Percentiles rank a stretch among this genome's conserved stretches.
Evolutionary conservation across 2,329 filamentous ascomycete genomes (phyloP).

Genomic region (Westerdykella ornata): DNA sequence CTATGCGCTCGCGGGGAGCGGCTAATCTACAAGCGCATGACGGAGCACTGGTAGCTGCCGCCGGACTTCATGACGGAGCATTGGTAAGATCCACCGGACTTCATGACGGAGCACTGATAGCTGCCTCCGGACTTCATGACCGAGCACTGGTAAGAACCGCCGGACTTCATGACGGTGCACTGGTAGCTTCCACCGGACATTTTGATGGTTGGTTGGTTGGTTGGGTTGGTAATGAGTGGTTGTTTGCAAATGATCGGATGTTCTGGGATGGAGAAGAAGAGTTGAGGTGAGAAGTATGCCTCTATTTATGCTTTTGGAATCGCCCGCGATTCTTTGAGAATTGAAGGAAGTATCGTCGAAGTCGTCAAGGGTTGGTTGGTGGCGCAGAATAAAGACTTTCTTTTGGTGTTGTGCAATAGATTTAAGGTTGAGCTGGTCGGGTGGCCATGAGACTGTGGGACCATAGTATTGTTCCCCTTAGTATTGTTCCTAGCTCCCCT

Average conservation of each 20-base stretch:
- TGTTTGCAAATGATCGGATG: not conserved
- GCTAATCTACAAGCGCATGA: too few species aligned
- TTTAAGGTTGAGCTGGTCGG: not conserved
- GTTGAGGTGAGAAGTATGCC: not conserved
- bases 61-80: too few species aligned
- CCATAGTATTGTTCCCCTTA: conserved; percentile 15
- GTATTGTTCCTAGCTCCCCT: conserved; percentile 10
- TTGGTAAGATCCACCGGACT: too few species aligned
- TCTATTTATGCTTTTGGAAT: conserved; percentile 11
- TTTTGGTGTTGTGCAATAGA: not conserved
- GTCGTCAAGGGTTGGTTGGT: conserved; percentile 1
- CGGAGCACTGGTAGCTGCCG: too few species aligned
- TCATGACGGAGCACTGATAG: too few species aligned
- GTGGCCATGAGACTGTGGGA: conserved; percentile 1
- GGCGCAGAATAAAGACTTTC: not conserved
- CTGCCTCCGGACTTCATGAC: too few species aligned
- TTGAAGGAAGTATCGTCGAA: not conserved
- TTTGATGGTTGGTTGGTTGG: conserved; percentile 12
- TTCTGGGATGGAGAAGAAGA: conserved; percentile 7
- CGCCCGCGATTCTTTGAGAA: not conserved
- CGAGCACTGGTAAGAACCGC: too few species aligned
- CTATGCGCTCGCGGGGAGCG: too few species aligned
- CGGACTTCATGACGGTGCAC: conserved; percentile 4
- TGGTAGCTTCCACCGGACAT: conserved; percentile 1
- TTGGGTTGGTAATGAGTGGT: conserved; percentile 14